Conservation (phyloP, 1,139 yeast genomes). For the Yamadazyma diddensiae region DNA sequence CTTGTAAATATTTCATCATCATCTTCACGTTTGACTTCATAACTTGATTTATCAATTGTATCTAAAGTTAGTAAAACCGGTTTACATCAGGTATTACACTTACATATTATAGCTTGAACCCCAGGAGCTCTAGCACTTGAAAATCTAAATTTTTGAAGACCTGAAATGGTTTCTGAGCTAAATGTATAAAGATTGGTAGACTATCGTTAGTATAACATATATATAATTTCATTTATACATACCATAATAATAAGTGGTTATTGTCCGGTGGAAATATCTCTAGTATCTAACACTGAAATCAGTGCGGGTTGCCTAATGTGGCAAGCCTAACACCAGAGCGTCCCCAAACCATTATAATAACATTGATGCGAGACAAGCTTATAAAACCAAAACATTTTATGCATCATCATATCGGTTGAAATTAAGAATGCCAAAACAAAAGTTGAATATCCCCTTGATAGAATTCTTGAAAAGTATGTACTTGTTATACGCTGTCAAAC, state of each 20-base stretch:
- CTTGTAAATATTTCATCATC: conserved; percentile 34
- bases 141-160: conserved; percentile 68
- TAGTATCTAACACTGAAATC: too few relatives aligned
- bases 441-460: conserved; percentile 31
- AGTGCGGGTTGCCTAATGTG: conserved; percentile 7
- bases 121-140: conserved; percentile 62
- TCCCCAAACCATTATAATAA: conserved; percentile 8
- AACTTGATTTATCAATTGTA: conserved; percentile 51
- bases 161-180: conserved; percentile 60
- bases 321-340: conserved; percentile 3
- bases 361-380: conserved; percentile 6
- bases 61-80: conserved; percentile 27
- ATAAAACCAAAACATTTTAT: conserved; percentile 8
- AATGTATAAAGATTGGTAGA: conserved; percentile 55
- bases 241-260: neutral
- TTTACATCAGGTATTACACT: conserved; percentile 18
- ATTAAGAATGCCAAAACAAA: conserved; percentile 6
- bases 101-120: conserved; percentile 65
- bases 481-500: neutral
- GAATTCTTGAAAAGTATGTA: conserved; percentile 47
- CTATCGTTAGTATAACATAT: conserved; percentile 15
- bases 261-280: neutral
- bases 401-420: neutral
- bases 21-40: conserved; percentile 52
- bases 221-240: neutral